These are phyloP conservation scores for Dactylonectria macrodidyma DNA, from an alignment of 2,329 filamentous ascomycete genomes.

Conservation along the genomic window DNA sequence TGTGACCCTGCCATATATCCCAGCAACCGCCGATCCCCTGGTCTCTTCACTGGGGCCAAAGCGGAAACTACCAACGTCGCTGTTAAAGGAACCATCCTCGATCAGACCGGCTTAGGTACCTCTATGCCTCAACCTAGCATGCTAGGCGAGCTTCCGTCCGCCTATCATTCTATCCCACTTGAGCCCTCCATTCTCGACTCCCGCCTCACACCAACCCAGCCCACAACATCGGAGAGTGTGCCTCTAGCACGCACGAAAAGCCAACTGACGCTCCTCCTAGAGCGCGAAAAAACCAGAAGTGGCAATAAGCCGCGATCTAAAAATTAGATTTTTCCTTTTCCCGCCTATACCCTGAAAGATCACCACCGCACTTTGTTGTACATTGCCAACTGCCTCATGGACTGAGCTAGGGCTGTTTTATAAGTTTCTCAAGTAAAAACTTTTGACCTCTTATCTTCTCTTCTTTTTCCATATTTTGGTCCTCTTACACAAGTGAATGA, in stretches of 20 bases:
- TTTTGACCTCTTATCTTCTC: background rate
- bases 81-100: slow-evolving; percentile 61
- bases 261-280: slow-evolving; percentile 71
- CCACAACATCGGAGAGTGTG: slow-evolving; percentile 60
- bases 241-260: slow-evolving; percentile 73
- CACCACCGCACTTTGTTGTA: slow-evolving; percentile 16
- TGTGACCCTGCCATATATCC: slow-evolving; percentile 41
- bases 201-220: slow-evolving; percentile 65
- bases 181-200: slow-evolving; percentile 52
- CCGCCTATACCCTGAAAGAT: slow-evolving; percentile 28
- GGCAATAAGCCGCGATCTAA: slow-evolving; percentile 48
- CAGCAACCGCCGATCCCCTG: slow-evolving; percentile 38
- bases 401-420: slow-evolving; percentile 17
- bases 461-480: slow-evolving; percentile 1
- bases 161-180: slow-evolving; percentile 45
- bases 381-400: slow-evolving; percentile 23
- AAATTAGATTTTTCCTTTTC: slow-evolving; percentile 41
- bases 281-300: slow-evolving; percentile 63
- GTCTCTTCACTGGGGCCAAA: slow-evolving; percentile 54
- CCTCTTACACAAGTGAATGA: slow-evolving; percentile 9
- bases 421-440: background rate
- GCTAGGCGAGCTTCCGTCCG: slow-evolving; percentile 34
- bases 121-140: slow-evolving; percentile 49
- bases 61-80: slow-evolving; percentile 60
- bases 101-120: slow-evolving; percentile 52